Evolutionary conservation across 805 yeast genomes (phyloP).

Genomic region (Saturnispora kantuleensis): DNA sequence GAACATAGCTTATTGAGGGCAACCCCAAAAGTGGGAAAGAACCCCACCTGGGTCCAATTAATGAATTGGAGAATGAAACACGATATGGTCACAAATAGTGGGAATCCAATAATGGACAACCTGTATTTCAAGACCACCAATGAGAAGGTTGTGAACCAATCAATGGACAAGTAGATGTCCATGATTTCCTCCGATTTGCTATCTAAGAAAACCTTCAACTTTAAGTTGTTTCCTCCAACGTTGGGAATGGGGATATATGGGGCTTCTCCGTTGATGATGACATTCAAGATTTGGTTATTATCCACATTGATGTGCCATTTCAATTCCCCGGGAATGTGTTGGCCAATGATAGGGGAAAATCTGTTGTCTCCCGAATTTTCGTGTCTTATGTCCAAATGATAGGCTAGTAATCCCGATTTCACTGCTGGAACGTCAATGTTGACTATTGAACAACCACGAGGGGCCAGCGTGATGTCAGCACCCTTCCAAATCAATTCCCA

Average conservation of each 20-base stretch:
- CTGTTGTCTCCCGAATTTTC: slow-evolving; percentile 19
- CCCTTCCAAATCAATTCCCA: slow-evolving; percentile 31
- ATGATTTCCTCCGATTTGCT: slow-evolving; percentile 27
- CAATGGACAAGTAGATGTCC: slow-evolving; percentile 37
- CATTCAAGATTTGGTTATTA: slow-evolving; percentile 29
- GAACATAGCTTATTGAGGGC: slow-evolving; percentile 34
- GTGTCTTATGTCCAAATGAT: slow-evolving; percentile 27
- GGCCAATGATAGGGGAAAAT: slow-evolving; percentile 61
- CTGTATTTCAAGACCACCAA: slow-evolving; percentile 69
- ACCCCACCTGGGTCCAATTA: slow-evolving; percentile 28
- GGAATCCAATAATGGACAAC: slow-evolving; percentile 60
- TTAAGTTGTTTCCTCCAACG: slow-evolving; percentile 21
- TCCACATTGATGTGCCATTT: slow-evolving; percentile 63
- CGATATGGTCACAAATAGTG: slow-evolving; percentile 47
- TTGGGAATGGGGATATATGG: slow-evolving; percentile 34
- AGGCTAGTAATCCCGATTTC: slow-evolving; percentile 55
- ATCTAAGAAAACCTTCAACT: slow-evolving; percentile 37
- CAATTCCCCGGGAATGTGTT: slow-evolving; percentile 57
- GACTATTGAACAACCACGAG: slow-evolving; percentile 34
- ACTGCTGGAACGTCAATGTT: slow-evolving; percentile 45
- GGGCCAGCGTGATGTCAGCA: slow-evolving; percentile 32
- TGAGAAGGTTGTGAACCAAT: slow-evolving; percentile 51
- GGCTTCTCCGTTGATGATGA: slow-evolving; percentile 52
- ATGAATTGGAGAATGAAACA: slow-evolving; percentile 47
- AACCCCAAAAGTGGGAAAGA: slow-evolving; percentile 35